Evolutionary conservation across 2,329 filamentous ascomycete genomes (phyloP), one percentile per base, ranked within the genome.

Genomic region (Dryadomyces quercus-mongolicae): DNA sequence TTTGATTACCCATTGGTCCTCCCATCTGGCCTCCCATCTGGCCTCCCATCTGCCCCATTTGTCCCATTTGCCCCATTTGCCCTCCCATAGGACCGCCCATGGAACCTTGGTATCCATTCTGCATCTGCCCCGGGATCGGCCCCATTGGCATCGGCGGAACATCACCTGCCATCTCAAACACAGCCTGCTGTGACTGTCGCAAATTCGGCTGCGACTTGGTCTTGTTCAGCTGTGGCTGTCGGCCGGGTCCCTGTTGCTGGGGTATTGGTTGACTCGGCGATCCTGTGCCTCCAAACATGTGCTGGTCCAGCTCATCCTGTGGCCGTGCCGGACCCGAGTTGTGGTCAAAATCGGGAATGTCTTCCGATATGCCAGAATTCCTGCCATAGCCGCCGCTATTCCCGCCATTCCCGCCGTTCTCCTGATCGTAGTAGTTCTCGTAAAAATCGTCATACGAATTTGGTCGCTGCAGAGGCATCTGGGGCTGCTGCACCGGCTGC

Each of bases 141-240:
- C 25, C 40, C n/a, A 50, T 31, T 53, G 68, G 75, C 63, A 74
- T 69, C 44, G 69, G 72, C 12, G 82, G 81, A 34, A 83, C 67
- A 60, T 87, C 82, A 25, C 71, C 76, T 2, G 80, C 82, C 76
- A 91, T 85, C 62, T 89, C 87, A 60, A 89, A 89, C 1, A 86
- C 76, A 9, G 85, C 86, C 2, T 80, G 74, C 61, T 86, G 81
- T 3, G 78, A 75, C 59, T 81, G 75, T 40, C 79, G 74, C 55
- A 86, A 68, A 62, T 86, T 78, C 34, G 84, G 82, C 62, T 87
- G 84, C 12, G 84, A 87, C 59, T 82, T 82, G 16, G 81, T 80
- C 56, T 77, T 76, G 56, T 73, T 78, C 51, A 84, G 66, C 60
- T 79, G 74, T 21, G 74, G 77, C 42, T 69, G 74, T 63, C 70